Evolutionary conservation across 2,329 filamentous ascomycete genomes (phyloP), one percentile per base, ranked within the genome.

Genomic region (Hypoxylon sp.): DNA sequence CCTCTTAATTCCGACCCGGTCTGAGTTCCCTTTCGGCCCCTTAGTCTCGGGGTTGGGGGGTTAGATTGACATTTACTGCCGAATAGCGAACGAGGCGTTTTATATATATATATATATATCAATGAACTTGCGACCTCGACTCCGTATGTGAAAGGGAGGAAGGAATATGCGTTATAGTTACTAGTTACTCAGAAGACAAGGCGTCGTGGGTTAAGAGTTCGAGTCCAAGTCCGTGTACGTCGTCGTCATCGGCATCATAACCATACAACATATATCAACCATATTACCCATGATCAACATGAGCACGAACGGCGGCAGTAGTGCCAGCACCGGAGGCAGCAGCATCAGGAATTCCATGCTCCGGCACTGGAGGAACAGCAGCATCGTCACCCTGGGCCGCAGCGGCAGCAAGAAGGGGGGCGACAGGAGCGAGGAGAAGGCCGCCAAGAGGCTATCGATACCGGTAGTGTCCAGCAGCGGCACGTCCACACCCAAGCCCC

Each of bases 331-430:
- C 50, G 30, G 17, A 34, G 48, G 44, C 43, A 39, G 50, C 34
- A 24, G 44, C 3, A 65, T 62, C 20, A 49, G 53, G 53, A 59
- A 41, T 52, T 56, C 63, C 22, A 54, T 65, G 56, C 59, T 65
- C 2, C 58, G 56, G 51, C 63, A 65, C 28, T 63, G 55, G 59
- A 62, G 56, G 44, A 65, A 63, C 28, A 65, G 47, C 28, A 67
- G 39, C 47, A 60, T 64, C 15, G 28, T 64, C 15, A 24, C 60
- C 13, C 56, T 67, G 11, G 11, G 49, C 17, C 56, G 59, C 13
- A 60, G 50, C 50, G 56, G 56, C 24, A 66, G 59, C 19, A 62
- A 57, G 34, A 62, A 17, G 10, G 11, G 41, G 22, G 44, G 30
- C 17, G 56, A 50, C 7, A 65, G 56, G 37, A 20, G 32, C 41